Percentiles rank a stretch among this genome's conserved stretches.
phyloP scores from a whole-genome alignment of 768 basidiomycete genomes.

The Suillus weaverae region DNA sequence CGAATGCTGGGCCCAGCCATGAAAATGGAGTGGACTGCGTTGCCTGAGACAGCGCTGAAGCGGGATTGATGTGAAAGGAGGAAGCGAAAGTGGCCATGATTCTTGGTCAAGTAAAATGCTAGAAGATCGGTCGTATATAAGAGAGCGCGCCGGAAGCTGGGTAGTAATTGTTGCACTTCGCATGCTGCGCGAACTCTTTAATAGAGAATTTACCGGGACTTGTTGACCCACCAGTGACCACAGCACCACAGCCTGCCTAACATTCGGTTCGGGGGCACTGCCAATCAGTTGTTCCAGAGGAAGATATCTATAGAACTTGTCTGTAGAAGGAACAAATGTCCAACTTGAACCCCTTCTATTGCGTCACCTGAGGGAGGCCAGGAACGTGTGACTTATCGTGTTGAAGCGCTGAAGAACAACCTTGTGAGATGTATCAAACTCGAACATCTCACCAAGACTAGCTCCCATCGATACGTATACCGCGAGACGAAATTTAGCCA shows the following conservation, averaged over 20 bases:
- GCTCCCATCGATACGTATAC: slow-evolving; percentile 1
- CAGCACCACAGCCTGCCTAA: neutral
- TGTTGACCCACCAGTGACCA: neutral
- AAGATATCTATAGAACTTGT: neutral
- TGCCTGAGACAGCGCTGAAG: slow-evolving; percentile 17
- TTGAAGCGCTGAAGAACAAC: neutral
- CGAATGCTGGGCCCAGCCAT: slow-evolving; percentile 43
- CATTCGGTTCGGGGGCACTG: neutral
- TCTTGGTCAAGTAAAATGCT: neutral
- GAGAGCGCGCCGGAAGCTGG: neutral
- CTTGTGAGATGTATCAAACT: neutral
- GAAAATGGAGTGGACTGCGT: slow-evolving; percentile 50
- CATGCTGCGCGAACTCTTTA: neutral
- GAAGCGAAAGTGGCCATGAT: neutral
- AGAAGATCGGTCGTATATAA: neutral
- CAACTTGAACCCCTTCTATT: neutral
- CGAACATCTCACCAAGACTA: neutral
- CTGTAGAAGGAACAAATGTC: neutral
- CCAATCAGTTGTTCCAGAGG: neutral
- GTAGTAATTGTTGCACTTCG: neutral
- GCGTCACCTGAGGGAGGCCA: neutral
- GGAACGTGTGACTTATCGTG: neutral
- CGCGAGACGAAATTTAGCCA: slow-evolving; percentile 6
- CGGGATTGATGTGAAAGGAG: neutral
- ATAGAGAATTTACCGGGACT: neutral